Evolutionary conservation across 129 eudicot genomes (phyloP).

Genomic region (Tagetes erecta): DNA sequence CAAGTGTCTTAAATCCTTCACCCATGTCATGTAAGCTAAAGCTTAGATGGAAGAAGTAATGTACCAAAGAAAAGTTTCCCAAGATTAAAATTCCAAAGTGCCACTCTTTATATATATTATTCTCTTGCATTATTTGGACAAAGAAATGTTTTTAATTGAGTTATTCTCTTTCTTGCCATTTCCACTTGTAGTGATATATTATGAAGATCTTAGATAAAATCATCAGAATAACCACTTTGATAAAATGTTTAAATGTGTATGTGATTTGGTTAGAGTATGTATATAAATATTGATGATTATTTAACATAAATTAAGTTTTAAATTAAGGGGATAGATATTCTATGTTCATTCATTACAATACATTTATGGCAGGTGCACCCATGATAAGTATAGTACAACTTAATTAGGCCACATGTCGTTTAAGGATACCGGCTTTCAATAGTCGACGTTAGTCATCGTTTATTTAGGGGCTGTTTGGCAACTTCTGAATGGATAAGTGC

Average conservation of each 20-base stretch:
- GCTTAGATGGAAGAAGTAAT: neutral
- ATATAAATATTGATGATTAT: too few relatives aligned
- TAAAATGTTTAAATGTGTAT: neutral
- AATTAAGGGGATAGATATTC: too few relatives aligned
- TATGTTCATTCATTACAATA: too few relatives aligned
- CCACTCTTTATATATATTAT: constrained; percentile 50
- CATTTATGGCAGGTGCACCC: too few relatives aligned
- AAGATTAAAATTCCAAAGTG: constrained; percentile 30
- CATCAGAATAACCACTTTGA: neutral
- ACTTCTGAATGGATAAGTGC: too few relatives aligned
- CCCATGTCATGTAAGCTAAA: neutral
- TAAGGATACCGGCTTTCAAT: too few relatives aligned
- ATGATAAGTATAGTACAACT: too few relatives aligned
- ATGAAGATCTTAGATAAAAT: constrained; percentile 25
- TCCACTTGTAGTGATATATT: constrained; percentile 47
- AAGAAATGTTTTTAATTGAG: constrained; percentile 22
- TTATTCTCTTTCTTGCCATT: constrained; percentile 46
- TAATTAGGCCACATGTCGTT: too few relatives aligned
- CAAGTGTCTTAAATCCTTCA: neutral
- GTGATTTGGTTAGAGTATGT: too few relatives aligned
- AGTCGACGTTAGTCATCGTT: too few relatives aligned
- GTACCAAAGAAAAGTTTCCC: constrained; percentile 25
- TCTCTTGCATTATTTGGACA: constrained; percentile 57
- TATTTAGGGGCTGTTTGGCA: too few relatives aligned
- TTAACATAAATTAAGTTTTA: too few relatives aligned